Conservation (phyloP, 2,329 filamentous ascomycete genomes). For the Tolypocladium nubicola region DNA sequence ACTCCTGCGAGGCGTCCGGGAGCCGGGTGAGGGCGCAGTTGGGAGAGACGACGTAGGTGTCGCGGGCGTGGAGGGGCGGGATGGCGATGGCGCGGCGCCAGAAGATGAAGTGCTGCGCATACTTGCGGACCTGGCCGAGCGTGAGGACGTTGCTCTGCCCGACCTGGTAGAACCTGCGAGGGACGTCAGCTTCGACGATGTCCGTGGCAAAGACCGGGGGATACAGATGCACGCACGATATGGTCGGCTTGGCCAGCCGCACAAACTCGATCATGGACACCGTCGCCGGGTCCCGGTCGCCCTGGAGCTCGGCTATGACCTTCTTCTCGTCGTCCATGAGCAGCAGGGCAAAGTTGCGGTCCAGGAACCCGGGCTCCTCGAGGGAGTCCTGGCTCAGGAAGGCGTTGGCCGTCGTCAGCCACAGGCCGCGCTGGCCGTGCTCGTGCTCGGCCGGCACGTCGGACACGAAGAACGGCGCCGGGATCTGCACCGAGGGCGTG, state of each 20-base stretch:
- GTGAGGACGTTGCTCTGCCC: slow-evolving; percentile 62
- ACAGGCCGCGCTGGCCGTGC: slow-evolving; percentile 62
- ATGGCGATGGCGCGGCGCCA: slow-evolving; percentile 91
- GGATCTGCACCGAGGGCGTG: slow-evolving; percentile 54
- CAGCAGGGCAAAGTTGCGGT: slow-evolving; percentile 78
- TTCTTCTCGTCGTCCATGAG: slow-evolving; percentile 74
- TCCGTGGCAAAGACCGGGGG: neutral
- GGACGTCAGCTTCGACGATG: neutral
- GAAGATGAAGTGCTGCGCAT: slow-evolving; percentile 88
- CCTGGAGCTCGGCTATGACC: slow-evolving; percentile 62
- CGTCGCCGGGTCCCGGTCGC: slow-evolving; percentile 65
- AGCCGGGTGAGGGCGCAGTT: slow-evolving; percentile 73
- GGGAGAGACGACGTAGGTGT: slow-evolving; percentile 85
- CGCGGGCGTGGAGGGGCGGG: slow-evolving; percentile 77
- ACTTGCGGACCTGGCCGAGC: slow-evolving; percentile 70
- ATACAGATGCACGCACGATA: slow-evolving; percentile 38
- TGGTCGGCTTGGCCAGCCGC: slow-evolving; percentile 58
- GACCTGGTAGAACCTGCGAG: slow-evolving; percentile 51
- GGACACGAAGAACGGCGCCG: slow-evolving; percentile 56
- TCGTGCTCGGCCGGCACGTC: slow-evolving; percentile 62
- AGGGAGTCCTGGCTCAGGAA: slow-evolving; percentile 58
- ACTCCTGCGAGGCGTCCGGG: slow-evolving; percentile 57
- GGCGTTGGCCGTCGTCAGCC: slow-evolving; percentile 79
- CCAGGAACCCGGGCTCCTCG: slow-evolving; percentile 58
- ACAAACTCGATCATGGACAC: slow-evolving; percentile 73